A percentile compares a stretch with the other conserved stretches of the same genome.
Conservation (phyloP, 2,329 filamentous ascomycete genomes). For the Lojkania enalia region DNA sequence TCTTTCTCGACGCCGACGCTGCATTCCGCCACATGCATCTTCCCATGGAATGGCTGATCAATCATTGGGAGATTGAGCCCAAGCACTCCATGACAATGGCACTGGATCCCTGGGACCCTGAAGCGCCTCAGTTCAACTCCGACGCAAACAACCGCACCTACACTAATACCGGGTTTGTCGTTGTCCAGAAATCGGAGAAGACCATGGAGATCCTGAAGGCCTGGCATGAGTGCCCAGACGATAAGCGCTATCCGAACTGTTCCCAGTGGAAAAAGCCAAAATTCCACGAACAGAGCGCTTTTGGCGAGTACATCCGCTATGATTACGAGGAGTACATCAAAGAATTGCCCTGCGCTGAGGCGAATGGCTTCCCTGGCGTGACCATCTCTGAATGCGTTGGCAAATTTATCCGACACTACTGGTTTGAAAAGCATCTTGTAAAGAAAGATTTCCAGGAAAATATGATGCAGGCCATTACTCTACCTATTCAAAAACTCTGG, state of each 20-base stretch:
- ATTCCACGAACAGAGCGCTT: conserved; percentile 47
- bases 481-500: conserved; percentile 41
- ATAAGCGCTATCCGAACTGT: conserved; percentile 41
- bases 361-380: conserved; percentile 44
- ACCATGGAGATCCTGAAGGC: conserved; percentile 55
- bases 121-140: conserved; percentile 43
- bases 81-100: conserved; percentile 52
- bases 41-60: conserved; percentile 56
- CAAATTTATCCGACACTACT: conserved; percentile 44
- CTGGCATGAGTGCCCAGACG: conserved; percentile 50
- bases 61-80: conserved; percentile 52
- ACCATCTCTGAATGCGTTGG: conserved; percentile 41
- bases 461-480: conserved; percentile 43
- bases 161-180: conserved; percentile 59
- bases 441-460: conserved; percentile 41
- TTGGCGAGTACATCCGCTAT: conserved; percentile 46
- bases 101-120: conserved; percentile 46
- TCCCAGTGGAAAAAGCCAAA: conserved; percentile 43
- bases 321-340: conserved; percentile 44
- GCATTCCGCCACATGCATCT: conserved; percentile 52
- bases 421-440: conserved; percentile 41
- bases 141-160: conserved; percentile 49
- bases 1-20: conserved; percentile 55
- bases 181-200: conserved; percentile 56
- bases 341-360: conserved; percentile 44